These are phyloP conservation scores for Calonectria pauciramosa DNA, from an alignment of 2,329 filamentous ascomycete genomes.

Conservation along the genomic window DNA sequence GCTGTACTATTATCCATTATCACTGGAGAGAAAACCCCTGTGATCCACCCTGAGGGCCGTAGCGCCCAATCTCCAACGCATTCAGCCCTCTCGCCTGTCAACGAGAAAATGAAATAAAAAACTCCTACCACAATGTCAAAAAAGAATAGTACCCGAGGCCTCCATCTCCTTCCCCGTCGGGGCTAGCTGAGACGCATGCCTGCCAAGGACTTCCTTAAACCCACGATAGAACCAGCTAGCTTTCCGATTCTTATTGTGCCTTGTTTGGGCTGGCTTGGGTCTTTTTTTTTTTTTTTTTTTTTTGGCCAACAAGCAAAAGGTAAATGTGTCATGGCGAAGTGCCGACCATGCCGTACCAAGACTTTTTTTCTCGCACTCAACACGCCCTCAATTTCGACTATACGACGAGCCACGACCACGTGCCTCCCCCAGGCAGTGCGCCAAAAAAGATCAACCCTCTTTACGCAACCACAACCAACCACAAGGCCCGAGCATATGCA, in stretches of 20 bases:
- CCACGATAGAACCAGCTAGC: constrained; percentile 15
- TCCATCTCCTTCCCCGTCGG: constrained; percentile 18
- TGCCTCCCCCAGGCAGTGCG: constrained; percentile 36
- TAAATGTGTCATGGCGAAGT: constrained; percentile 36
- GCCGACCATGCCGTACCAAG: constrained; percentile 49
- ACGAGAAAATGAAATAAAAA: neutral
- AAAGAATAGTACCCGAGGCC: neutral
- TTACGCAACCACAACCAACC: constrained; percentile 38
- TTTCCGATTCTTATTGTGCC: constrained; percentile 32
- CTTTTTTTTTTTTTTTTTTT: no score
- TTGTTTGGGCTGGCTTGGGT: constrained; percentile 38
- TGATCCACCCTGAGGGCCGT: constrained; percentile 3
- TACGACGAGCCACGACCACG: constrained; percentile 41
- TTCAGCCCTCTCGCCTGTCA: neutral
- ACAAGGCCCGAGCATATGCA: constrained; percentile 33
- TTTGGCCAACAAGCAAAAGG: constrained; percentile 30
- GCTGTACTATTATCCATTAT: neutral
- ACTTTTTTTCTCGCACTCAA: constrained; percentile 35
- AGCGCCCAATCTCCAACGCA: neutral
- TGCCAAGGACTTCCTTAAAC: constrained; percentile 23
- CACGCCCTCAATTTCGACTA: constrained; percentile 46
- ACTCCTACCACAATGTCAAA: neutral
- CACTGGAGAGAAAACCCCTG: neutral
- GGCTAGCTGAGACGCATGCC: constrained; percentile 15
- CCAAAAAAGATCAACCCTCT: constrained; percentile 37